Base-by-base conservation (phyloP, 1,139 yeast genomes). In the Yamadazyma mexicana region DNA sequence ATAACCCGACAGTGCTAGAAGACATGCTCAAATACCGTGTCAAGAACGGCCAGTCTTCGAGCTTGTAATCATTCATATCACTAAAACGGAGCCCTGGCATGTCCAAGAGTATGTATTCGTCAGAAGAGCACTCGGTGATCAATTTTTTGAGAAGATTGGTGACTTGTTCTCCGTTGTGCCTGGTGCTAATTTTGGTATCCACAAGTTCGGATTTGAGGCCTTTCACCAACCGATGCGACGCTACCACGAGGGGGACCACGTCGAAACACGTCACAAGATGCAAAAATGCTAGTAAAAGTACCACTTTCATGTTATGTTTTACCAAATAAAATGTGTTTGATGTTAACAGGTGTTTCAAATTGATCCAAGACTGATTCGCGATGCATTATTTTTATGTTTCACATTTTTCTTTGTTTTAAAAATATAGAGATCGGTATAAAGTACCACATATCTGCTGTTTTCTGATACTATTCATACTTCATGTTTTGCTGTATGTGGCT, bases 51-150 rank as follows among this genome's bases (percentile, higher is more conserved):
- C 87, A 84, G 18, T 67, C 59, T 3, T 69, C 66, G 35, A 61
- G 61, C 20, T 59, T 53, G 1, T 29, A 23, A 33, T 67, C 65
- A 17, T 66, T 65, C 43, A 87, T 66, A 58, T 87, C 95, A n/a
- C 63, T 62, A 37, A 73, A 62, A 2, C 60, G 59, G 39, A 87
- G 58, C 0, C 94, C 94, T 0, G 95, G 95, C 34, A 79, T 79
- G 52, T 85, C 77, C 1, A 87, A 68, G 12, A 87, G 59, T 2
- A 88, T 52, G 50, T 83, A 85, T 1, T 83, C 85, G 55, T 87
- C 86, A 0, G 91, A 77, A 1, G 81, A 64, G 54, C 96, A 88
- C 31, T 73, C 69, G 2, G 80, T 77, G 11, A 82, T 61, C 29
- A 79, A 57, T 40, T 75, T 67, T 38, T 73, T 68, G 12, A 81